These are phyloP conservation scores for Beta vulgaris DNA, from an alignment of 148 eudicot genomes.

Conservation along the genomic window DNA sequence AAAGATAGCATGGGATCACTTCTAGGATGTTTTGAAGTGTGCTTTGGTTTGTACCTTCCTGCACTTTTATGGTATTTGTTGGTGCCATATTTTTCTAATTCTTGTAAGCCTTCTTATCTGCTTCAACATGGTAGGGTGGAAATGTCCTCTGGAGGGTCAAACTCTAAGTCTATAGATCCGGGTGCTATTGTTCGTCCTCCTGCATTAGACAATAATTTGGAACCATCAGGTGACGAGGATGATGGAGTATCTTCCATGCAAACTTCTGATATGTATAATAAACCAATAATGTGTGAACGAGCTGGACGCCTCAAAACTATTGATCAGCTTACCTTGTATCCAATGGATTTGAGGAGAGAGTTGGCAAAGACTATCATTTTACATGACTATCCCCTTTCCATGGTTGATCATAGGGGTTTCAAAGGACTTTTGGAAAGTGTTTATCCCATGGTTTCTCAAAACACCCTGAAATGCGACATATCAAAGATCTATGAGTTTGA, in stretches of 20 bases:
- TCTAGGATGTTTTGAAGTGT: too few relatives aligned
- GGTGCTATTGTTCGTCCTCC: background rate
- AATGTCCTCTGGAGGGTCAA: background rate
- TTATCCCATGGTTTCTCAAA: constrained; percentile 12
- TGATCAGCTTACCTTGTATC: background rate
- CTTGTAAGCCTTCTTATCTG: background rate
- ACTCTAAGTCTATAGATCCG: background rate
- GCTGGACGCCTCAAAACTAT: background rate
- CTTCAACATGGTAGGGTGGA: background rate
- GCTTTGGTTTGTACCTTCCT: too few relatives aligned
- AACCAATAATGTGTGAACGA: background rate
- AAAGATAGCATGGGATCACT: too few relatives aligned
- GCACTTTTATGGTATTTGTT: background rate
- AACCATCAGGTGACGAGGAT: background rate
- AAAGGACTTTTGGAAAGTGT: background rate
- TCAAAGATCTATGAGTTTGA: constrained; percentile 9
- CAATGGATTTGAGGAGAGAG: constrained; percentile 11
- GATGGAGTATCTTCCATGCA: constrained; percentile 4
- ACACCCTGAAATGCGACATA: constrained; percentile 15
- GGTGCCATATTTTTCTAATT: background rate
- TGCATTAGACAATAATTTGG: background rate
- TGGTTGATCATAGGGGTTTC: constrained; percentile 16
- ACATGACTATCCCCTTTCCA: constrained; percentile 26
- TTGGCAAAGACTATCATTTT: constrained; percentile 14
- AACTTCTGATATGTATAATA: constrained; percentile 5